These are phyloP conservation scores for Mortierella sp. DNA, from an alignment of 371 early-diverging fungal species.

Conservation along the genomic window DNA sequence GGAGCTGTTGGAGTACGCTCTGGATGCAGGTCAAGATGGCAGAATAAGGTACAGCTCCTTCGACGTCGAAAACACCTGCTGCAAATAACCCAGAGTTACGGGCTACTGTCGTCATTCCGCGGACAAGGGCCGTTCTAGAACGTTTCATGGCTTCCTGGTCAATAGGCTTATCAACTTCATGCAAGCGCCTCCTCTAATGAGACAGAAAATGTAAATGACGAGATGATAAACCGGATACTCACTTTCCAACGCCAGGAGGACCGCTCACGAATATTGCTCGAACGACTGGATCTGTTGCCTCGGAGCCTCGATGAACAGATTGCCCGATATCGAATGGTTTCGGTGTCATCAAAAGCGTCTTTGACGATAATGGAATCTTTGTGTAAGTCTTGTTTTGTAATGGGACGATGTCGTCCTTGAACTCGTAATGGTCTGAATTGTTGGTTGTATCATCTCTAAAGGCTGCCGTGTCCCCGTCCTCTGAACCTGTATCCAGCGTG, in stretches of 20 bases:
- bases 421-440: slow-evolving; percentile 32
- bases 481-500: neutral
- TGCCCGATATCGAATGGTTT: slow-evolving; percentile 33
- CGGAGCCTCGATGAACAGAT: slow-evolving; percentile 25
- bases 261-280: slow-evolving; percentile 51
- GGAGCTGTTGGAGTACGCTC: slow-evolving; percentile 42
- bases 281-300: slow-evolving; percentile 34
- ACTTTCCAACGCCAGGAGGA: slow-evolving; percentile 50
- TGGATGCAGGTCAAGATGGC: slow-evolving; percentile 43
- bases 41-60: slow-evolving; percentile 34
- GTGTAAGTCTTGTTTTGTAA: slow-evolving; percentile 23
- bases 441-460: slow-evolving; percentile 1
- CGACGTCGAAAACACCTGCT: slow-evolving; percentile 34
- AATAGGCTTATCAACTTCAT: neutral
- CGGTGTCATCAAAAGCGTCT: slow-evolving; percentile 20
- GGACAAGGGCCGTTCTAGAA: slow-evolving; percentile 30
- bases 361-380: slow-evolving; percentile 43
- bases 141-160: neutral
- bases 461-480: slow-evolving; percentile 2
- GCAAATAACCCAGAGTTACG: slow-evolving; percentile 47
- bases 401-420: slow-evolving; percentile 45
- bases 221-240: slow-evolving; percentile 3
- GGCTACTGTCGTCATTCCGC: slow-evolving; percentile 41
- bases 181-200: neutral
- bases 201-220: too few relatives aligned